Evolutionary conservation across 169 alveolate genomes (phyloP).

Genomic region (Plasmodium gonderi): DNA sequence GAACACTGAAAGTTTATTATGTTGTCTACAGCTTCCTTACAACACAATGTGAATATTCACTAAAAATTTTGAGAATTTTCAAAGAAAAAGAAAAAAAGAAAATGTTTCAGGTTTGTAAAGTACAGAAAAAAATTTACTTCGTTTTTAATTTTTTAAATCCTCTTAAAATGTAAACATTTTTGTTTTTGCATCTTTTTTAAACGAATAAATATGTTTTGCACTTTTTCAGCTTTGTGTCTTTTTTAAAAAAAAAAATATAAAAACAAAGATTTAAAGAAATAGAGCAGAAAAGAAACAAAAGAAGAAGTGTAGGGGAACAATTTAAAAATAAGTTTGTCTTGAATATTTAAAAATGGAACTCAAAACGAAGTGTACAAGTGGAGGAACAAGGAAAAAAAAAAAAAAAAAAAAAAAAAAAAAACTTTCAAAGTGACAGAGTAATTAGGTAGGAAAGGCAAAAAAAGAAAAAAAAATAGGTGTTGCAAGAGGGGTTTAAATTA

Average conservation of each 20-base stretch:
- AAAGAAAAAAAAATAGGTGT: background rate
- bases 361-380: too few species aligned
- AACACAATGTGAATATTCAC: background rate
- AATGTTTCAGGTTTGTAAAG: background rate
- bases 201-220: background rate
- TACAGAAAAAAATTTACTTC: background rate
- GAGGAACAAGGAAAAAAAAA: too few species aligned
- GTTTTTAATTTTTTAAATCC: background rate
- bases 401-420: background rate
- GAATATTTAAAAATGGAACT: too few species aligned
- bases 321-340: background rate
- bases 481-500: background rate
- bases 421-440: background rate
- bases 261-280: too few species aligned
- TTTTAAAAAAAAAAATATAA: too few species aligned
- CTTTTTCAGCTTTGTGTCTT: background rate
- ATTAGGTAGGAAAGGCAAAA: background rate
- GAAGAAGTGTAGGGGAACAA: background rate
- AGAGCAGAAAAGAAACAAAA: too few species aligned
- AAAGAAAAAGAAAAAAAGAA: background rate
- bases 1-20: background rate
- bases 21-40: background rate
- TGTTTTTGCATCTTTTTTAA: background rate
- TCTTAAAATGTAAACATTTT: background rate
- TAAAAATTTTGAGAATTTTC: background rate